A percentile compares a stretch with the other conserved stretches of the same genome.
phyloP scores from a whole-genome alignment of 129 eudicot genomes.

The Helianthus annuus region DNA sequence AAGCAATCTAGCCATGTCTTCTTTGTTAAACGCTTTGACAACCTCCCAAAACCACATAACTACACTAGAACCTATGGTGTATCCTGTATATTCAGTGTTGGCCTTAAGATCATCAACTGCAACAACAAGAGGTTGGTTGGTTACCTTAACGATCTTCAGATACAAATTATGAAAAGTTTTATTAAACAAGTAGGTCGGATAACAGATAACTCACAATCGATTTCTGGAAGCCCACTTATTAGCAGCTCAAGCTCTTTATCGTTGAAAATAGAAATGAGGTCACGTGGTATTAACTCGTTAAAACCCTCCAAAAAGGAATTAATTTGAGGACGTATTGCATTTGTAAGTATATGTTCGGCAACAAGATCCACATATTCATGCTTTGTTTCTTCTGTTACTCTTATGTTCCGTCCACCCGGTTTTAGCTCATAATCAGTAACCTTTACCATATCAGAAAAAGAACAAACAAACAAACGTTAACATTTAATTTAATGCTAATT shows the following conservation, averaged over 20 bases:
- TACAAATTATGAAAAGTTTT: not conserved
- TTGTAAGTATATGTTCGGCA: slow-evolving; percentile 94
- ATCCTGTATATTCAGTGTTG: slow-evolving; percentile 94
- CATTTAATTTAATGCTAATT: not conserved
- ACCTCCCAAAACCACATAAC: slow-evolving; percentile 99
- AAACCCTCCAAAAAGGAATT: slow-evolving; percentile 91
- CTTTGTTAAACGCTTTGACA: slow-evolving; percentile 79
- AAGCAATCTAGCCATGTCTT: slow-evolving; percentile 91
- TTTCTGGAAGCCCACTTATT: slow-evolving; percentile 98
- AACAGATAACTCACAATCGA: slow-evolving; percentile 77
- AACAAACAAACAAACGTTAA: not conserved
- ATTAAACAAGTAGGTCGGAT: not conserved
- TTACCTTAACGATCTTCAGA: not conserved
- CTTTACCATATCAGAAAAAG: slow-evolving; percentile 38
- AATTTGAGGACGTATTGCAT: slow-evolving; percentile 96
- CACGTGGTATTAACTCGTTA: slow-evolving; percentile 79
- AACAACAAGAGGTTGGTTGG: slow-evolving; percentile 23
- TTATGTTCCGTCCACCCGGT: slow-evolving; percentile 95
- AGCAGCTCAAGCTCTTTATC: slow-evolving; percentile 98
- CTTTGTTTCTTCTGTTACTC: slow-evolving; percentile 98
- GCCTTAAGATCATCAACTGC: slow-evolving; percentile 95
- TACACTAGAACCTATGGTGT: slow-evolving; percentile 66
- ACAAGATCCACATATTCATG: slow-evolving; percentile 99
- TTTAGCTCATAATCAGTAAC: slow-evolving; percentile 98
- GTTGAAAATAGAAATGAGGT: slow-evolving; percentile 86